Evolutionary conservation across 345 rosid genomes (phyloP).

Genomic region (Citrus reticulata): DNA sequence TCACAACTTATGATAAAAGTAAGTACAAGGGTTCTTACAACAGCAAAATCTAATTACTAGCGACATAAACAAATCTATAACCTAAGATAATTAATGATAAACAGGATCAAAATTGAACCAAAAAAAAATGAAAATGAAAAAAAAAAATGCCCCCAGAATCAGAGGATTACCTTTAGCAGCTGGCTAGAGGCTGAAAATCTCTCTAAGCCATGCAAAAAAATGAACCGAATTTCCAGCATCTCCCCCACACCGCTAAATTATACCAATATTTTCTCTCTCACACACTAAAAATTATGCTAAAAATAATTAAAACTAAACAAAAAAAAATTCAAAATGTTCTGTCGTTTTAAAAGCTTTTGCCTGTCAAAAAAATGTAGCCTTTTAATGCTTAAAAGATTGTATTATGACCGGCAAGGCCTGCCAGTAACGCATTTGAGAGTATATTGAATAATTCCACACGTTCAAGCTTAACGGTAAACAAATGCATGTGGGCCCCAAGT

Average conservation of each 20-base stretch:
- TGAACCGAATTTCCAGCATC: slow-evolving; percentile 33
- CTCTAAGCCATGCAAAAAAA: slow-evolving; percentile 24
- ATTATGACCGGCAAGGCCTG: background rate
- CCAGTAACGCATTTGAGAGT: background rate
- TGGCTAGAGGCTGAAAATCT: slow-evolving; percentile 33
- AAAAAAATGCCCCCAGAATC: slow-evolving; percentile 20
- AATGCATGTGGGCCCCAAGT: background rate
- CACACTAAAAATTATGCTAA: background rate
- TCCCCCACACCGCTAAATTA: slow-evolving; percentile 24
- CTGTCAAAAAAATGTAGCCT: background rate
- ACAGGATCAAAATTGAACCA: background rate
- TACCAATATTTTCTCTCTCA: background rate
- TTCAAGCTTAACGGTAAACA: background rate
- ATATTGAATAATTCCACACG: background rate
- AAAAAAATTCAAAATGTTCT: background rate
- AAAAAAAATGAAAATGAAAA: background rate
- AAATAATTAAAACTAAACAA: background rate
- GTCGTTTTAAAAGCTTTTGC: background rate
- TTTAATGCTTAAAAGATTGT: background rate
- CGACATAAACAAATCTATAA: background rate
- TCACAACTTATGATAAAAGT: background rate
- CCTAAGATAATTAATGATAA: background rate
- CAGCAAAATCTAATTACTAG: slow-evolving; percentile 1
- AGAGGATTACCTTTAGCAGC: slow-evolving; percentile 28
- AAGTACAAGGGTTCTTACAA: background rate